Percentiles rank a stretch among this genome's conserved stretches.
Conservation (phyloP, 768 basidiomycete genomes). For the Lentinula guzmanii region DNA sequence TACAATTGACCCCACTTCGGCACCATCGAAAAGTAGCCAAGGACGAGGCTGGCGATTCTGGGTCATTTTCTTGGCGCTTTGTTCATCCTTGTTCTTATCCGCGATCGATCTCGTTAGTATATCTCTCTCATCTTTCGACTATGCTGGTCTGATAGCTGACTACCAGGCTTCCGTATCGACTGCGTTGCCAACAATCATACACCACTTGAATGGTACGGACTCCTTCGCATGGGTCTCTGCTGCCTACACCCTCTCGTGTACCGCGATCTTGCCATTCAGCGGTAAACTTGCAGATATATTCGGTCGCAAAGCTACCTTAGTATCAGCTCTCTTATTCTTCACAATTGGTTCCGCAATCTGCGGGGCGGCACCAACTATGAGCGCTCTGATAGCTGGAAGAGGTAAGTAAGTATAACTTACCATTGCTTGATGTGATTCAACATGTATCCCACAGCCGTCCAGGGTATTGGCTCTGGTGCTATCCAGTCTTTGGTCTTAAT, state of each 20-base stretch:
- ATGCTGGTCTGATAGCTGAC: too few species aligned
- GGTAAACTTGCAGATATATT: conserved; percentile 10
- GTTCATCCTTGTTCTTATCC: too few species aligned
- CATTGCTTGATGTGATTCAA: neutral
- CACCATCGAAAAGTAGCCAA: too few species aligned
- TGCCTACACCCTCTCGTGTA: too few species aligned
- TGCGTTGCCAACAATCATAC: conserved; percentile 18
- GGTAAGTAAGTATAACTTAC: neutral
- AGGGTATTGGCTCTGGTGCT: neutral
- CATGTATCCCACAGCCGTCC: neutral
- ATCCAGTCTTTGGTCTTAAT: neutral
- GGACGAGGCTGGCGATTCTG: too few species aligned
- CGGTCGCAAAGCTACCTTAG: neutral
- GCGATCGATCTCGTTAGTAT: too few species aligned
- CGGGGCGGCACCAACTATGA: neutral
- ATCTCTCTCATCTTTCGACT: too few species aligned
- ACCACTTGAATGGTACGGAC: conserved; percentile 13
- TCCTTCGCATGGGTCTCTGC: conserved; percentile 23
- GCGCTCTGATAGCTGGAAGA: neutral
- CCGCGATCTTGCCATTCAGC: too few species aligned
- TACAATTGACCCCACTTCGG: too few species aligned
- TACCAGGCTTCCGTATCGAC: neutral
- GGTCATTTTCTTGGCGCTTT: too few species aligned
- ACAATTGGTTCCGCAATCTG: neutral
- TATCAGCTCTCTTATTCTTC: neutral